Evolutionary conservation across 345 rosid species (phyloP), one percentile per base, ranked within the genome.

Genomic region (Alliaria petiolata): DNA sequence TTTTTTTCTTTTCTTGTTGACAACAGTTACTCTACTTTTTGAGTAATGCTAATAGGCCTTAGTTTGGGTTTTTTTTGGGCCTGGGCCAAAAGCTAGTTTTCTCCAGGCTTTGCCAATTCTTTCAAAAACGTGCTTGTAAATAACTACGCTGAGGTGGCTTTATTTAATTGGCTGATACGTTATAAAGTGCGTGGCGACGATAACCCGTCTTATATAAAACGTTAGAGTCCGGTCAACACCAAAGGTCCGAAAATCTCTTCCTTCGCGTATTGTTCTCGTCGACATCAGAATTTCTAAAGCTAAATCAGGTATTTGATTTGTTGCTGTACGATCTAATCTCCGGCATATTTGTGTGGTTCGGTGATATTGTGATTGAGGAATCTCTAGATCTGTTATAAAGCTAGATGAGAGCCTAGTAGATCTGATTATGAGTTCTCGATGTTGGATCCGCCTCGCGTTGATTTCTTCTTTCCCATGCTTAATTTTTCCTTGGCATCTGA

Each of bases 141-240:
- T 33, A 11, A 7, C 20, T 61, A 33, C 8, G 64, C 73, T 60
- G 63, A 75, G 4, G n/a, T 75, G 78, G 73, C 74, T 6, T 0
- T 12, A 0, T 3, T 2, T 60, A 0, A 75, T 75, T 75, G 78
- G 78, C 4, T 60, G 14, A 16, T 12, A 67, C 2, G 0, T 25
- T 13, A 16, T 43, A n/a, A 67, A 9, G 7, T 75, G 28, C 74
- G 78, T 75, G 78, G 78, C 78, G 49, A 74, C 11, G 11, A 30
- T 30, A 20, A 33, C 15, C 6, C 51, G 14, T 52, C 17, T 35
- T 51, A 67, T n/a, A n/a, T 67, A 75, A 50, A 56, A 16, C 0
- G 8, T 4, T 8, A 0, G 14, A 22, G 38, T 43, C 35, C 7
- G 28, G 73, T 75, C 78, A 67, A 75, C 19, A 6, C 2, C 12